These are phyloP conservation scores for Penicillium crustosum DNA, from an alignment of 2,329 filamentous ascomycete genomes.

Conservation along the genomic window DNA sequence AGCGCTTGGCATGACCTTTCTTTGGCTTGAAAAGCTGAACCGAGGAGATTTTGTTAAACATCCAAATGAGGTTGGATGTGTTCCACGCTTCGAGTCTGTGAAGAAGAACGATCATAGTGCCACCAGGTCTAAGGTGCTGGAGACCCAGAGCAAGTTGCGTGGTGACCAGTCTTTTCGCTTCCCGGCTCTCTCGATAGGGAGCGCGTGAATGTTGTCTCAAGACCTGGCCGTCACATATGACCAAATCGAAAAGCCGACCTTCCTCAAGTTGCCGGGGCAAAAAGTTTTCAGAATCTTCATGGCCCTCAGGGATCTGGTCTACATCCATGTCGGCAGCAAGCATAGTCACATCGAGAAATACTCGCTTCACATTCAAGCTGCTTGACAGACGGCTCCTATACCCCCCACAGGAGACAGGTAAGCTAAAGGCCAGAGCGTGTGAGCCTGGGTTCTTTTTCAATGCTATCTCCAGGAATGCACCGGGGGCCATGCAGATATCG, in stretches of 20 bases:
- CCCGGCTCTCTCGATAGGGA: slow-evolving; percentile 34
- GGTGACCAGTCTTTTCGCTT: slow-evolving; percentile 40
- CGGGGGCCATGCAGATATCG: slow-evolving; percentile 59
- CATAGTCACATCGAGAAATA: slow-evolving; percentile 53
- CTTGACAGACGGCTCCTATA: not conserved
- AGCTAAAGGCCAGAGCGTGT: slow-evolving; percentile 14
- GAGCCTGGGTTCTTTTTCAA: slow-evolving; percentile 40
- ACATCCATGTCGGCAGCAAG: slow-evolving; percentile 49
- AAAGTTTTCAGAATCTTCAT: slow-evolving; percentile 26
- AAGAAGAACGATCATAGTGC: slow-evolving; percentile 54
- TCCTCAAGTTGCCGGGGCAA: slow-evolving; percentile 27
- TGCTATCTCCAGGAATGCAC: slow-evolving; percentile 49
- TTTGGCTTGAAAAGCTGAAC: slow-evolving; percentile 50
- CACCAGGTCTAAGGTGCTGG: slow-evolving; percentile 47
- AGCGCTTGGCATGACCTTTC: slow-evolving; percentile 42
- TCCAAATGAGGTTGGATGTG: slow-evolving; percentile 40
- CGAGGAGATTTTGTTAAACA: slow-evolving; percentile 45
- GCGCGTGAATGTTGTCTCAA: slow-evolving; percentile 42
- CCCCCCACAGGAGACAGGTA: not conserved
- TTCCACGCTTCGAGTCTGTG: slow-evolving; percentile 50
- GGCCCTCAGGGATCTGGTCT: slow-evolving; percentile 19
- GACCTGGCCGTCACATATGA: slow-evolving; percentile 52
- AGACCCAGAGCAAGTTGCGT: slow-evolving; percentile 50
- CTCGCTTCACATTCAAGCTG: slow-evolving; percentile 11
- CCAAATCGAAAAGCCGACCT: slow-evolving; percentile 42